Base-by-base conservation (phyloP, 2,329 filamentous ascomycete genomes). In the Dactylonectria macrodidyma region DNA sequence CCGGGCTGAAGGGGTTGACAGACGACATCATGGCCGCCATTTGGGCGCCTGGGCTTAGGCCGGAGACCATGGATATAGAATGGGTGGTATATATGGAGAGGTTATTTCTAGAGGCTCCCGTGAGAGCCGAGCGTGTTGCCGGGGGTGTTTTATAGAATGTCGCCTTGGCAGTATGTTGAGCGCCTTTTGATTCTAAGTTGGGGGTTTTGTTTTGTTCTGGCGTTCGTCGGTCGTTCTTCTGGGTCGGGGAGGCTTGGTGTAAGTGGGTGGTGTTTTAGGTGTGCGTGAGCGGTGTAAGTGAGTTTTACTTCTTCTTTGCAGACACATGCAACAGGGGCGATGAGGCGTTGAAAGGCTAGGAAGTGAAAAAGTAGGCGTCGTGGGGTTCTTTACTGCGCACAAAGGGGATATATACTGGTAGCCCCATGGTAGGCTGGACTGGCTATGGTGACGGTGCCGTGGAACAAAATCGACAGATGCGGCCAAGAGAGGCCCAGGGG, bases 11-110 rank as follows among this genome's bases (percentile, higher is more conserved):
- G 63, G 74, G 75, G 73, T 73, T 76, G 69, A 76, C 75, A 71
- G 75, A 76, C 74, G 75, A 76, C 74, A 76, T 76, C 75, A 76
- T 76, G 67, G 75, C 75, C 75, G 75, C 73, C 75, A 76, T 76
- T 34, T 67, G 62, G 67, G 69, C 71, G 71, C 65, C 65, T 51
- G 71, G 70, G 19, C 57, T 65, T 63, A 65, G 55, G 16, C 38
- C 65, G 67, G 59, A 65, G 47, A 66, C 52, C 71, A 71, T 73
- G 70, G 72, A 71, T 73, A 67, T 65, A 46, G 59, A 61, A 62
- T 47, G 54, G 48, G 34, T 19, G 19, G 6, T 55, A 44, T 50
- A 59, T 63, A 33, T 58, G 46, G 52, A 14, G 36, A 5, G n/a
- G 26, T 30, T 30, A 30, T 26, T 38, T 19, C 12, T 61, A 8